These are phyloP conservation scores for Penicillium sp. DNA, from an alignment of 2,329 filamentous ascomycete species.

Conservation along the genomic window DNA sequence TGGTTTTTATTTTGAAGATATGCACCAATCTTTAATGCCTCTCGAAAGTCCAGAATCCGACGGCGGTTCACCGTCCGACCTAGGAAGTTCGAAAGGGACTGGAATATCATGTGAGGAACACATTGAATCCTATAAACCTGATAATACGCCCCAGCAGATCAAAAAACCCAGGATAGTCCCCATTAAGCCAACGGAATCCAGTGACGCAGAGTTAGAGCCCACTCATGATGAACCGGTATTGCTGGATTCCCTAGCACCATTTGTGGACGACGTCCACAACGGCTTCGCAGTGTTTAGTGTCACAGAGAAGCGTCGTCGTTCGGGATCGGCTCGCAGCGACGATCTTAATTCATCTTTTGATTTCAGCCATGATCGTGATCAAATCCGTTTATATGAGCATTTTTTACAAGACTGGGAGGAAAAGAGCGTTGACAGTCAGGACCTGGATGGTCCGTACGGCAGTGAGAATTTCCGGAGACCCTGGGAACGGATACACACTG, in stretches of 20 bases:
- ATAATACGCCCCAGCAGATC: background rate
- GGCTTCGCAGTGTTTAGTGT: background rate
- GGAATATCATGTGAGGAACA: background rate
- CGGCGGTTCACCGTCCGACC: background rate
- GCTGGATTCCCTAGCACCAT: background rate
- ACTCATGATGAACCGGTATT: background rate
- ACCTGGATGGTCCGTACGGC: background rate
- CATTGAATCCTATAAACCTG: background rate
- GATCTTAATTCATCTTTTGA: background rate
- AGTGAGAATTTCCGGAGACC: too few species aligned
- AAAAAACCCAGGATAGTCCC: background rate
- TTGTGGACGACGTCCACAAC: background rate
- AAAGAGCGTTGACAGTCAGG: background rate
- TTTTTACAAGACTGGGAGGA: background rate
- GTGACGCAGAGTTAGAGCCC: background rate
- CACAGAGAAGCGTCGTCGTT: background rate
- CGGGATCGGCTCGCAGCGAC: background rate
- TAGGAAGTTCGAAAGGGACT: background rate
- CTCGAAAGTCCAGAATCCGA: background rate
- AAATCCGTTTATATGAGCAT: background rate
- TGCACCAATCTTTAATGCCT: background rate
- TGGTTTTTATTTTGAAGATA: background rate
- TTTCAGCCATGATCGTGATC: background rate
- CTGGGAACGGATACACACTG: background rate
- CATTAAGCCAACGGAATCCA: background rate